Conservation (phyloP, 225 moss, liverwort and hornwort genomes). For the Pseudoscleropodium purum region DNA sequence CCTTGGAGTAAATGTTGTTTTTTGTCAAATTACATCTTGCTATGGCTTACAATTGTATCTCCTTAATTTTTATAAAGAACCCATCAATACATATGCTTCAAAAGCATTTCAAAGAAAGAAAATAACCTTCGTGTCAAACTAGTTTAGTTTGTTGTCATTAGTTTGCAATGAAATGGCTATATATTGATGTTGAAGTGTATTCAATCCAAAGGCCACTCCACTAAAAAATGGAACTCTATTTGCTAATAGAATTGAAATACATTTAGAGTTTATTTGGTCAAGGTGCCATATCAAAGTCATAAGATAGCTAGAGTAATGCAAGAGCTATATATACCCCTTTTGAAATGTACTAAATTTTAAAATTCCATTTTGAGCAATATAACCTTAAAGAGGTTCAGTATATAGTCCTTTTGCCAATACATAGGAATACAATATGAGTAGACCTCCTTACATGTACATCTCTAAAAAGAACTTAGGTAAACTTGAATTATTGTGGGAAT, state of each 20-base stretch:
- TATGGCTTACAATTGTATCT: no score
- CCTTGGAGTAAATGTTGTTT: no score
- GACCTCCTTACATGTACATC: fast-evolving
- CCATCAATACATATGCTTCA: no score
- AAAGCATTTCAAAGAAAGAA: background rate
- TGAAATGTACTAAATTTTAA: no score
- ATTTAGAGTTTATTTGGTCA: background rate
- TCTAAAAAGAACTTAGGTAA: background rate
- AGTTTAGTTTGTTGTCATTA: background rate
- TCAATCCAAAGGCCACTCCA: background rate
- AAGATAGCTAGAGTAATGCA: background rate
- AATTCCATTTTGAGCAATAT: background rate
- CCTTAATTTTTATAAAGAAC: no score
- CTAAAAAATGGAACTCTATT: background rate
- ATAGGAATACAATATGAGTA: background rate
- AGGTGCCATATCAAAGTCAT: background rate
- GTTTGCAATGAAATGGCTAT: background rate
- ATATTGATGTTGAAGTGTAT: background rate
- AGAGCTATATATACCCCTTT: background rate
- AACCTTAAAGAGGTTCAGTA: background rate
- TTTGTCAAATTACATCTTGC: no score
- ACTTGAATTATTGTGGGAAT: background rate
- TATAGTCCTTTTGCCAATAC: background rate
- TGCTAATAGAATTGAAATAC: background rate
- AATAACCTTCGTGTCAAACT: background rate